A percentile compares a stretch with the other conserved stretches of the same genome.
These are phyloP conservation scores for Cercis canadensis DNA, from an alignment of 306 rosid species.

Conservation along the genomic window DNA sequence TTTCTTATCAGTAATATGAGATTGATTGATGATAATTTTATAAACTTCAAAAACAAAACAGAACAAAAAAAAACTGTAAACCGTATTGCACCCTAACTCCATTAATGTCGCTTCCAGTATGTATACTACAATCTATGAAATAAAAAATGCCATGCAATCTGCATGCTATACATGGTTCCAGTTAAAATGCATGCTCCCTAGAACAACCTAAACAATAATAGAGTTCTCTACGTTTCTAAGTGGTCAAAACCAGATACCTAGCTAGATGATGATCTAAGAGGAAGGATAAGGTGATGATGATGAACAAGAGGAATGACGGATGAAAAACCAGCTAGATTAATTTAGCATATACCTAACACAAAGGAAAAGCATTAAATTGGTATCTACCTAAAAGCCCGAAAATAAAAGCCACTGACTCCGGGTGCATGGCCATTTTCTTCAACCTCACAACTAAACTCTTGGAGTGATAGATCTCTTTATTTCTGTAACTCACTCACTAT, in stretches of 20 bases:
- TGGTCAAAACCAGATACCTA: constrained; percentile 2
- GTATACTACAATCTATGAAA: too few species aligned
- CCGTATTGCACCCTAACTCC: too few species aligned
- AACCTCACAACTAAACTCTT: constrained; percentile 28
- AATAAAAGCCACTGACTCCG: constrained; percentile 57
- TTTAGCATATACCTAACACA: neutral
- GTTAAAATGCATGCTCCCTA: too few species aligned
- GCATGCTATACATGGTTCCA: too few species aligned
- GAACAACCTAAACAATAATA: too few species aligned
- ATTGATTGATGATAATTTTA: neutral
- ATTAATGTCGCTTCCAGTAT: too few species aligned
- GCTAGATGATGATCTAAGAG: neutral
- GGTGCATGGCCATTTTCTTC: constrained; percentile 57
- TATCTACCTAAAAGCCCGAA: constrained; percentile 83
- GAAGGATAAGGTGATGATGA: neutral
- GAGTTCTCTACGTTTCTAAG: too few species aligned
- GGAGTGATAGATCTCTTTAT: constrained; percentile 12
- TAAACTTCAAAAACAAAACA: too few species aligned
- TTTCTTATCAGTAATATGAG: neutral
- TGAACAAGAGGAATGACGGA: neutral
- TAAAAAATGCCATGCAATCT: constrained; percentile 21
- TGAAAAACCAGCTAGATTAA: neutral
- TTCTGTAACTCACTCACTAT: constrained; percentile 15
- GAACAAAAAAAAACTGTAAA: too few species aligned
- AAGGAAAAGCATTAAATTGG: neutral